Conservation (phyloP, 2,329 filamentous ascomycete species). For the Leptodontidium sp. region DNA sequence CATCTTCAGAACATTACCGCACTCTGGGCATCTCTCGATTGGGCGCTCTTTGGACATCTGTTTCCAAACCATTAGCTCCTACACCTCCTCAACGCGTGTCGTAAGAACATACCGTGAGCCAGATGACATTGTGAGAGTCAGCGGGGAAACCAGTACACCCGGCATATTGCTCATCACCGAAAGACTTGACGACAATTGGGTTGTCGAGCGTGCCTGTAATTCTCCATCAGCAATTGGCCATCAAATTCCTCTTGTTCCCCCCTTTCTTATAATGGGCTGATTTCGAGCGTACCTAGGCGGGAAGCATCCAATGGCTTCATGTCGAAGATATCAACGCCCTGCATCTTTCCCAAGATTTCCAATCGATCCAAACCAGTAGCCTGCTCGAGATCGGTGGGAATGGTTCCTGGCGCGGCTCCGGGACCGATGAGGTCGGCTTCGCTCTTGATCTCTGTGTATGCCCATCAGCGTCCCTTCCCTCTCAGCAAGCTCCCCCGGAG, state of each 20-base stretch:
- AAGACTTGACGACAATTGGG: constrained; percentile 89
- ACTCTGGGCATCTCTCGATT: constrained; percentile 94
- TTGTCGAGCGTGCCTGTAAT: constrained; percentile 82
- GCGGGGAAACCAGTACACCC: constrained; percentile 95
- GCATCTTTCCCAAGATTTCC: constrained; percentile 99
- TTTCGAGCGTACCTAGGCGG: constrained; percentile 70
- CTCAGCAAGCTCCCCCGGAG: constrained; percentile 2
- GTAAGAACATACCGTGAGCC: constrained; percentile 77
- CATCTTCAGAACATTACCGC: constrained; percentile 97
- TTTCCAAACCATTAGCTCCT: not conserved
- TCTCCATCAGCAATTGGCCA: constrained; percentile 30
- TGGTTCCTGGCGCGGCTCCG: constrained; percentile 81
- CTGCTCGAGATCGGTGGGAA: constrained; percentile 95
- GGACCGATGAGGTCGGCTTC: constrained; percentile 85
- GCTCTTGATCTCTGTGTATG: constrained; percentile 76
- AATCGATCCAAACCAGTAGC: constrained; percentile 97
- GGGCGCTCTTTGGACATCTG: constrained; percentile 89
- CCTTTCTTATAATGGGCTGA: constrained; percentile 28
- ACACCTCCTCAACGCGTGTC: not conserved
- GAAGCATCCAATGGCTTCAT: constrained; percentile 95
- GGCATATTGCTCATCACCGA: constrained; percentile 94
- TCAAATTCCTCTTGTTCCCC: constrained; percentile 3
- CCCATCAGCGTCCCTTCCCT: constrained; percentile 27
- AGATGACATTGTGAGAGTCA: constrained; percentile 90
- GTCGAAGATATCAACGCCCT: constrained; percentile 97